Evolutionary conservation across 768 basidiomycete species (phyloP).

Genomic region (Cubamyces sp.): DNA sequence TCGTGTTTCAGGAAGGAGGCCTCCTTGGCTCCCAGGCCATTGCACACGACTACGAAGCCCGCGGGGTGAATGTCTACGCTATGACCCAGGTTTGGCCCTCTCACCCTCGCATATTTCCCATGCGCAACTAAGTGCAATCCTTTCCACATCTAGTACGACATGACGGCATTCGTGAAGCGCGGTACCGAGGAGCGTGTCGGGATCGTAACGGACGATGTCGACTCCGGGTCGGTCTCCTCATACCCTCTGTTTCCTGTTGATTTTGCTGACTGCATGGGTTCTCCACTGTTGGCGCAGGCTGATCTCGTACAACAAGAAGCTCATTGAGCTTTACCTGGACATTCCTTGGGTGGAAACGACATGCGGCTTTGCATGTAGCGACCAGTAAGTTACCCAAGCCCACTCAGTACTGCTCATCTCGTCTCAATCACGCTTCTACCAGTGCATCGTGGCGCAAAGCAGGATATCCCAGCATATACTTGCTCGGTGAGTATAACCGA

Average conservation of each 20-base stretch:
- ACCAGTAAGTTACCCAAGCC: slow-evolving; percentile 62
- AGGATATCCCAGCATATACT: slow-evolving; percentile 83
- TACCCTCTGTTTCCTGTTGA: not conserved
- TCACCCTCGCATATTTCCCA: slow-evolving; percentile 5
- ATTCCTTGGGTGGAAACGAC: slow-evolving; percentile 88
- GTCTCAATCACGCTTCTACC: slow-evolving; percentile 36
- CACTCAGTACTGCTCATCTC: slow-evolving; percentile 27
- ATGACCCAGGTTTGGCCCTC: slow-evolving; percentile 73
- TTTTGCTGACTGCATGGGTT: no score
- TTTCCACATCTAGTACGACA: slow-evolving; percentile 63
- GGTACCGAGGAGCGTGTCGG: slow-evolving; percentile 67
- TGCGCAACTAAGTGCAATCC: slow-evolving; percentile 10
- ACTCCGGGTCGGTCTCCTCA: slow-evolving; percentile 38
- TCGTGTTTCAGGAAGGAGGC: slow-evolving; percentile 67
- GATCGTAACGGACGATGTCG: slow-evolving; percentile 83
- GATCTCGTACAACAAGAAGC: slow-evolving; percentile 76
- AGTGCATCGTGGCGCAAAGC: slow-evolving; percentile 85
- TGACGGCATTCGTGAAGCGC: slow-evolving; percentile 92
- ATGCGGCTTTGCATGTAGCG: slow-evolving; percentile 94
- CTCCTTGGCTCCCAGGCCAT: slow-evolving; percentile 90
- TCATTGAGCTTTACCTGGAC: slow-evolving; percentile 78
- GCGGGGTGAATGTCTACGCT: slow-evolving; percentile 67
- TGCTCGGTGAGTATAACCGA: slow-evolving; percentile 81
- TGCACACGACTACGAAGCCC: slow-evolving; percentile 70
- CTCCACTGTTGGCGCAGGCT: slow-evolving; percentile 48